phyloP scores from a whole-genome alignment of 2,329 filamentous ascomycete genomes.

The Acarospora socialis region DNA sequence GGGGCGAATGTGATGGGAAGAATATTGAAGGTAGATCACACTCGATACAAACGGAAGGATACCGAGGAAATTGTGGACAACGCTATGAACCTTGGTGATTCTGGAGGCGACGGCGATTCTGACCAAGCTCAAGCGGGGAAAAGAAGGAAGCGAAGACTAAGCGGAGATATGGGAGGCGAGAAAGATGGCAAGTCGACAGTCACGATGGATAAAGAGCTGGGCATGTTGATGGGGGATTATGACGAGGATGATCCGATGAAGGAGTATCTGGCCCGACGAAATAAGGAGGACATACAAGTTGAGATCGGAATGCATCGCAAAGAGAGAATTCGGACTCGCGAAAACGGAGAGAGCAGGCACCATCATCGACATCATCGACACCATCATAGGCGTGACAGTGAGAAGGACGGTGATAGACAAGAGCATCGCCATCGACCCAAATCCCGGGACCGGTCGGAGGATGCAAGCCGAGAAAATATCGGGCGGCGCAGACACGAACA shows the following conservation, averaged over 20 bases:
- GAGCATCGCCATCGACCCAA: too few relatives aligned
- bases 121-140: constrained; percentile 34
- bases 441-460: constrained; percentile 16
- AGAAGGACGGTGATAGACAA: constrained; percentile 16
- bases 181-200: constrained; percentile 46
- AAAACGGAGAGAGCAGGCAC: constrained; percentile 32
- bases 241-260: constrained; percentile 99
- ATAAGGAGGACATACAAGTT: constrained; percentile 71
- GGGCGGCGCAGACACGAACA: too few relatives aligned
- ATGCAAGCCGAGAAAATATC: constrained; percentile 17
- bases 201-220: constrained; percentile 69
- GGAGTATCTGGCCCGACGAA: constrained; percentile 72
- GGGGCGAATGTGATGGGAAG: constrained; percentile 72
- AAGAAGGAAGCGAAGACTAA: constrained; percentile 12
- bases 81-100: constrained; percentile 20
- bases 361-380: constrained; percentile 34
- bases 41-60: constrained; percentile 76
- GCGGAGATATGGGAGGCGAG: constrained; percentile 28
- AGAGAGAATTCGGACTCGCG: constrained; percentile 31
- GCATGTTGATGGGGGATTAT: constrained; percentile 58
- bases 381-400: constrained; percentile 28
- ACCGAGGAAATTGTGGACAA: constrained; percentile 43
- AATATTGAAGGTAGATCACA: constrained; percentile 77
- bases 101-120: constrained; percentile 26
- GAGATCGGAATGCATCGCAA: constrained; percentile 46